phyloP scores from a whole-genome alignment of 1,284 basidiomycete genomes.

The Sanguinoderma infundibulare region DNA sequence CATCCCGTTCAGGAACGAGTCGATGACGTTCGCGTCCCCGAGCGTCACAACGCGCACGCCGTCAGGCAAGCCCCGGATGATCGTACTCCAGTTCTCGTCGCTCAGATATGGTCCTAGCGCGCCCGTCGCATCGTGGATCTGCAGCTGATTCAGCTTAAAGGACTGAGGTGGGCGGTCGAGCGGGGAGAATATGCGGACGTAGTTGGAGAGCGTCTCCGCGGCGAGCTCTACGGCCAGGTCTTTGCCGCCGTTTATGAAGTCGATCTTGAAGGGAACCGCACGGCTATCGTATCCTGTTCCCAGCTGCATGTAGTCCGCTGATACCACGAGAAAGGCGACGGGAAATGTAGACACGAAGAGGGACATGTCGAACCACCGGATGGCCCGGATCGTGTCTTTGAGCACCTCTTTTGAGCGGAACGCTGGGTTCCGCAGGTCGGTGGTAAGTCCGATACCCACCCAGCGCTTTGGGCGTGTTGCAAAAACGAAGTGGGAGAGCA shows the following conservation, averaged over 20 bases:
- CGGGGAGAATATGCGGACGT: neutral
- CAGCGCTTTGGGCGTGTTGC: neutral
- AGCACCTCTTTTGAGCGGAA: neutral
- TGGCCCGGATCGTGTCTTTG: neutral
- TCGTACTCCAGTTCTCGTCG: too few relatives aligned
- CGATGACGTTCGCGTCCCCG: too few relatives aligned
- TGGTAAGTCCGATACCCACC: neutral
- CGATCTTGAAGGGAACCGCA: neutral
- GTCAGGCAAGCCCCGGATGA: too few relatives aligned
- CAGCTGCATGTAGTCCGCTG: neutral
- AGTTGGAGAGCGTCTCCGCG: neutral
- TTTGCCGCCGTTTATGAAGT: neutral
- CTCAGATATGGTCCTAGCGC: neutral
- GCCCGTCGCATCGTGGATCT: neutral
- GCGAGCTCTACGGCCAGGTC: neutral
- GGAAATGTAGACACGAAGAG: neutral
- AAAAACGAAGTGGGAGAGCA: neutral
- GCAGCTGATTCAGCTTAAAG: neutral
- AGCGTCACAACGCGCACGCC: too few relatives aligned
- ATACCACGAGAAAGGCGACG: neutral
- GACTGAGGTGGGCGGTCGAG: neutral
- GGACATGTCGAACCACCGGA: neutral
- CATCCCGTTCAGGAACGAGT: too few relatives aligned
- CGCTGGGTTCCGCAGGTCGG: neutral
- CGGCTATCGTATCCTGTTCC: neutral